These are phyloP conservation scores for Trifolium subterraneum DNA, from an alignment of 306 rosid species.

Conservation along the genomic window DNA sequence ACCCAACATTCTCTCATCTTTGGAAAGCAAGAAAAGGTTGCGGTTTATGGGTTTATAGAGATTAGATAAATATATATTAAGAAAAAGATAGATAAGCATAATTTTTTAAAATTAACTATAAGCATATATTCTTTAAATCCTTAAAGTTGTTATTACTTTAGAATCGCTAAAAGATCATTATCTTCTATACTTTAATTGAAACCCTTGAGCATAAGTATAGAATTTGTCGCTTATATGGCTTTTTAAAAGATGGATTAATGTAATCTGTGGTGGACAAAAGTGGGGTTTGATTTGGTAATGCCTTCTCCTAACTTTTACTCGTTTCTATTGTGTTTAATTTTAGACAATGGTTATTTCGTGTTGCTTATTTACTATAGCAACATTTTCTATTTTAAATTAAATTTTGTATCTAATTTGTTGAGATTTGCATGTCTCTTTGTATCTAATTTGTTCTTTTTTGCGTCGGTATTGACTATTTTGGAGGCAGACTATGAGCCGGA, in stretches of 20 bases:
- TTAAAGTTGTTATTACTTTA: conserved; percentile 83
- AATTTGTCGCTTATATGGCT: conserved; percentile 81
- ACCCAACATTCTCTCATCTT: conserved; percentile 85
- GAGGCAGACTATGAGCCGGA: too few species aligned
- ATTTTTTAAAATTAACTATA: conserved; percentile 49
- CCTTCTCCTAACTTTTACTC: conserved; percentile 34
- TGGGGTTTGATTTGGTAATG: conserved; percentile 41
- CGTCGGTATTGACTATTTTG: too few species aligned
- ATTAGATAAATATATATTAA: conserved; percentile 46
- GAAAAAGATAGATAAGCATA: conserved; percentile 72
- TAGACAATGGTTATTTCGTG: too few species aligned
- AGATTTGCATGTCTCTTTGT: too few species aligned
- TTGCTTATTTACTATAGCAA: too few species aligned
- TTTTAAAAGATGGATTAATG: conserved; percentile 67
- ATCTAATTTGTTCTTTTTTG: too few species aligned
- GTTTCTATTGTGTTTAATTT: too few species aligned
- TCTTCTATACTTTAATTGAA: conserved; percentile 67
- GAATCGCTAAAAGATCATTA: conserved; percentile 87
- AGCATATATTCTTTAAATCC: conserved; percentile 79
- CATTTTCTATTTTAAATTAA: too few species aligned
- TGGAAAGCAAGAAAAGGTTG: conserved; percentile 77
- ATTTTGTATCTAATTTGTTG: too few species aligned
- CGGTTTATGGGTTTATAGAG: conserved; percentile 53
- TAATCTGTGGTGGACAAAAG: conserved; percentile 49
- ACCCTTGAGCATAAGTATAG: conserved; percentile 75